phyloP scores from a whole-genome alignment of 1,139 yeast species.

The Yamadazyma siamensis region DNA sequence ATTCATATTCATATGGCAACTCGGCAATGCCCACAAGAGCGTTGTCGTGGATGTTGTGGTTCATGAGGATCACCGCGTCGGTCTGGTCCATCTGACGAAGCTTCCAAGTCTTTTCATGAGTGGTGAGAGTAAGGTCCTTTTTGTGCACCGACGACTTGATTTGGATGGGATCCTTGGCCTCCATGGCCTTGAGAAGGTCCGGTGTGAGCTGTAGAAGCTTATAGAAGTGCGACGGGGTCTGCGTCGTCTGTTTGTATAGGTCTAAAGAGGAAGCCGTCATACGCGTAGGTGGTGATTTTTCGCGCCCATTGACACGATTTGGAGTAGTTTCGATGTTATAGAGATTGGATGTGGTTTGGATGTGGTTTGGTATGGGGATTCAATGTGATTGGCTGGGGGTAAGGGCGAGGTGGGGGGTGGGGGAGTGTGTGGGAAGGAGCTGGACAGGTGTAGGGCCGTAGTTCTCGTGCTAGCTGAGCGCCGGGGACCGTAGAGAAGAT shows the following conservation, averaged over 20 bases:
- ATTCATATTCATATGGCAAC: conserved; percentile 51
- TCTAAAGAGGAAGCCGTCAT: conserved; percentile 1
- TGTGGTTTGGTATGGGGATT: too few relatives aligned
- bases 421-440: background rate
- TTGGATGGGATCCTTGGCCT: conserved; percentile 26
- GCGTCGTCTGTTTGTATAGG: conserved; percentile 22
- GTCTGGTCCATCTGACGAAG: conserved; percentile 84
- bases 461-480: too few relatives aligned
- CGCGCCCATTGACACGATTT: too few relatives aligned
- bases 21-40: conserved; percentile 39
- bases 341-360: too few relatives aligned
- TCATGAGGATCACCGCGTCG: conserved; percentile 64
- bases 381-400: background rate
- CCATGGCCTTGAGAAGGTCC: conserved; percentile 45
- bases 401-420: background rate
- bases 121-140: conserved; percentile 59
- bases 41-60: conserved; percentile 19
- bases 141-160: conserved; percentile 45
- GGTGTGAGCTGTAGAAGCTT: conserved; percentile 61
- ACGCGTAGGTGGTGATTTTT: background rate
- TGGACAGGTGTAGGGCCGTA: background rate
- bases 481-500: too few relatives aligned
- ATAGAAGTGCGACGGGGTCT: conserved; percentile 27
- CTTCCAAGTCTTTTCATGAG: conserved; percentile 55
- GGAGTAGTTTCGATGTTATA: too few relatives aligned